Evolutionary conservation across 495 filamentous ascomycete species (phyloP).

Genomic region (Diplogelasinospora grovesii): DNA sequence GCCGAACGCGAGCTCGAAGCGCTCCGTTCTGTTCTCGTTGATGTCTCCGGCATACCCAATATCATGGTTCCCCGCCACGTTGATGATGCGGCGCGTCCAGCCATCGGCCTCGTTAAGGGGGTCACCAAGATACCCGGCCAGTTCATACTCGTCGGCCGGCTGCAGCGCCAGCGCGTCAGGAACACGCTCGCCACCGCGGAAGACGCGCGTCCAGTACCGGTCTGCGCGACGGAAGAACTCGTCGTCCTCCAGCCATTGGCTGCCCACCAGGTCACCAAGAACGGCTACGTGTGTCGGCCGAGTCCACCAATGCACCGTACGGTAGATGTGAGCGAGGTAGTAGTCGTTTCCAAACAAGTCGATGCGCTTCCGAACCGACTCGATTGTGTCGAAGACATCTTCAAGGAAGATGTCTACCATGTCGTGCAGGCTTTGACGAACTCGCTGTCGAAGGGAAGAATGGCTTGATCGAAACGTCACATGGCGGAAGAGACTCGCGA

Average conservation of each 20-base stretch:
- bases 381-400: slow-evolving; percentile 58
- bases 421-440: slow-evolving; percentile 43
- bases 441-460: slow-evolving; percentile 36
- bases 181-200: slow-evolving; percentile 60
- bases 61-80: slow-evolving; percentile 91
- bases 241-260: slow-evolving; percentile 83
- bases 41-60: slow-evolving; percentile 93
- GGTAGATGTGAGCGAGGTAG: slow-evolving; percentile 89
- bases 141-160: slow-evolving; percentile 41
- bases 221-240: slow-evolving; percentile 68
- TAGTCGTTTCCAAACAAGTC: slow-evolving; percentile 91
- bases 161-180: slow-evolving; percentile 51
- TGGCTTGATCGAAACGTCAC: slow-evolving; percentile 37
- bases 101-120: slow-evolving; percentile 35
- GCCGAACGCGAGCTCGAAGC: slow-evolving; percentile 81
- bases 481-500: slow-evolving; percentile 46
- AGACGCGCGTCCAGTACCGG: slow-evolving; percentile 80
- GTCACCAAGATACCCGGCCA: slow-evolving; percentile 43
- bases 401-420: slow-evolving; percentile 48
- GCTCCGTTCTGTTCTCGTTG: slow-evolving; percentile 56
- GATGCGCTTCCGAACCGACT: slow-evolving; percentile 65
- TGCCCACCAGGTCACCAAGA: slow-evolving; percentile 88
- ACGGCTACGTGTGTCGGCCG: slow-evolving; percentile 82
- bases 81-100: slow-evolving; percentile 76
- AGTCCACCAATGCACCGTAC: slow-evolving; percentile 74